Percentiles rank a stretch among this genome's conserved stretches.
Conservation (phyloP, 331 rosid genomes). For the Stylosanthes scabra region DNA sequence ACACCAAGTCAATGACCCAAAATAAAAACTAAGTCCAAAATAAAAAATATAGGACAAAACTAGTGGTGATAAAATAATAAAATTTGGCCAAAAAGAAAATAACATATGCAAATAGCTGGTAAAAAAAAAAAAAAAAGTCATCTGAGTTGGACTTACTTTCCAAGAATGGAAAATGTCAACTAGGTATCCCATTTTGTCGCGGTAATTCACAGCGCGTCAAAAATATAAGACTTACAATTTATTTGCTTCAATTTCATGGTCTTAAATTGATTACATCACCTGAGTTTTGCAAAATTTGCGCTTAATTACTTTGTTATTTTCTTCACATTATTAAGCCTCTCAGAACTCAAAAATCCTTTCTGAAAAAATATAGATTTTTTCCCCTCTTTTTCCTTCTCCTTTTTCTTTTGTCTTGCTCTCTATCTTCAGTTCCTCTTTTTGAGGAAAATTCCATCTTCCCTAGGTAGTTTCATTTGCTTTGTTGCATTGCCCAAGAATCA, state of each 20-base stretch:
- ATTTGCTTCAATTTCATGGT: constrained; percentile 38
- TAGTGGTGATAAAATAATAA: no score
- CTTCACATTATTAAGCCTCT: background rate
- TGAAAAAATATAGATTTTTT: no score
- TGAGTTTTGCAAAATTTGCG: constrained; percentile 47
- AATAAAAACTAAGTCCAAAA: no score
- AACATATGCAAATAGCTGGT: no score
- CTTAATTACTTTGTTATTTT: background rate
- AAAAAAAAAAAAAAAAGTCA: no score
- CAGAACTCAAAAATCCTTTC: background rate
- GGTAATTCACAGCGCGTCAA: constrained; percentile 5
- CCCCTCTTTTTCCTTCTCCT: background rate
- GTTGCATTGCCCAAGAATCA: constrained; percentile 21
- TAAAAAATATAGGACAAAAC: no score
- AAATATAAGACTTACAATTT: constrained; percentile 12
- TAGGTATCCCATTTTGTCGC: constrained; percentile 4
- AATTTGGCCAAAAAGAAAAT: no score
- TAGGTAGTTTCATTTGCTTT: constrained; percentile 19
- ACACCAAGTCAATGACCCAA: no score
- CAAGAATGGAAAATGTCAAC: constrained; percentile 39
- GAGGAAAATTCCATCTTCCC: constrained; percentile 25
- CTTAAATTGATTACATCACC: constrained; percentile 26
- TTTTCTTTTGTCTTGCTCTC: background rate
- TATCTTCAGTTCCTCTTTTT: background rate
- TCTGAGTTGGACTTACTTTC: no score